Base-by-base conservation (phyloP, 2,329 filamentous ascomycete genomes). In the Talaromyces atroroseus region DNA sequence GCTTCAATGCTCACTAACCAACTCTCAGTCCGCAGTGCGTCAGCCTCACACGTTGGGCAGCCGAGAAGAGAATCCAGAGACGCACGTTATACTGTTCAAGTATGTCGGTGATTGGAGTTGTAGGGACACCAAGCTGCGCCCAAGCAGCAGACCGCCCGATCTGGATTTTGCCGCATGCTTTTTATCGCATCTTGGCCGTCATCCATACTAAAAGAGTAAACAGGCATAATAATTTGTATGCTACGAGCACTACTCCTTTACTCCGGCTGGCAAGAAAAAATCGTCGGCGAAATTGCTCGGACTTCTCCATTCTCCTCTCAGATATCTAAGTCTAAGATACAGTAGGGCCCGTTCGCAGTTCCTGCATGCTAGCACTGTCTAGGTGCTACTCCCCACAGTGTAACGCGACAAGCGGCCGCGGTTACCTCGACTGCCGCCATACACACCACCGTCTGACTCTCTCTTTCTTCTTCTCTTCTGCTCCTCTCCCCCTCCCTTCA, bases 41-140 rank as follows among this genome's bases (percentile, higher is more conserved):
- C 62, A 72, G 71, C 70, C 71, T 74, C 71, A 72, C 71, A 56
- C 58, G 61, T 71, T 73, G 68, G 71, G 71, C 70, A 71, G 53
- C 53, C 53, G 46, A 20, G 48, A 38, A 38, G 47, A 44, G 32
- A 40, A 40, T 34, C 7, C 4, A 11, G 23, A 20, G 21, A 29
- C 16, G 16, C 18, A 21, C 24, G 23, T 40, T 47, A 20, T 45
- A n/a, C n/a, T 38, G 12, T 16, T 5, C 32, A 36, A 12, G 14
- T 36, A 16, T 36, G 11, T 4, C 2, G 32, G 11, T 36, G 32
- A 16, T 36, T 36, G 32, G 11, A 36, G 14, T 36, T 16, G 10
- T 36, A 16, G 32, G 5, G 5, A n/a, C n/a, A n/a, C n/a, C n/a
- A n/a, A n/a, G n/a, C n/a, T n/a, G n/a, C n/a, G 32, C 4, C 2